Percentiles rank a stretch among this genome's conserved stretches.
phyloP scores from a whole-genome alignment of 75 land plant species.

The Chamaecyparis obtusa region DNA sequence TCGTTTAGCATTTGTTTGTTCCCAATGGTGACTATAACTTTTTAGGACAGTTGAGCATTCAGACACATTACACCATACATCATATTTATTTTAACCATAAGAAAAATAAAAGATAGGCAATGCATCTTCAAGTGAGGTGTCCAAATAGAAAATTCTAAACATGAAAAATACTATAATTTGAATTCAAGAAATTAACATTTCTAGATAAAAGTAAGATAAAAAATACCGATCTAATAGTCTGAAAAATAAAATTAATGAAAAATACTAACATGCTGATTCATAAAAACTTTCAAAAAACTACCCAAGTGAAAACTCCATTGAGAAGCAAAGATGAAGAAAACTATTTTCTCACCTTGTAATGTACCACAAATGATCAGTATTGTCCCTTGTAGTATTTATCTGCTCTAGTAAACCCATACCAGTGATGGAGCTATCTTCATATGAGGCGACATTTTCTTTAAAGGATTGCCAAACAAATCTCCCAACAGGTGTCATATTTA shows the following conservation, averaged over 20 bases:
- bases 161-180: no score
- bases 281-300: background rate
- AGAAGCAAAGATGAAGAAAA: background rate
- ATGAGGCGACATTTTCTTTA: constrained; percentile 35
- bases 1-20: background rate
- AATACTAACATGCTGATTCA: background rate
- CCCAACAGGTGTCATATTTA: constrained; percentile 19
- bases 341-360: constrained; percentile 51
- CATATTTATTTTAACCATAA: background rate
- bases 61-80: background rate
- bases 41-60: background rate
- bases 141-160: background rate
- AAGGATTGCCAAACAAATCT: constrained; percentile 45
- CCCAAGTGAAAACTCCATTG: background rate
- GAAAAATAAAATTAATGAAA: background rate
- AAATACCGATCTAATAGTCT: background rate
- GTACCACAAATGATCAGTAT: constrained; percentile 77
- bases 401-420: constrained; percentile 49
- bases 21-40: background rate
- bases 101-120: background rate
- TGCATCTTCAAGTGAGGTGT: background rate
- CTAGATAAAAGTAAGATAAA: no score
- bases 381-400: constrained; percentile 53
- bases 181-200: no score
- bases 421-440: constrained; percentile 17